Evolutionary conservation across 768 basidiomycete genomes (phyloP).

Genomic region (Megacollybia marginata): DNA sequence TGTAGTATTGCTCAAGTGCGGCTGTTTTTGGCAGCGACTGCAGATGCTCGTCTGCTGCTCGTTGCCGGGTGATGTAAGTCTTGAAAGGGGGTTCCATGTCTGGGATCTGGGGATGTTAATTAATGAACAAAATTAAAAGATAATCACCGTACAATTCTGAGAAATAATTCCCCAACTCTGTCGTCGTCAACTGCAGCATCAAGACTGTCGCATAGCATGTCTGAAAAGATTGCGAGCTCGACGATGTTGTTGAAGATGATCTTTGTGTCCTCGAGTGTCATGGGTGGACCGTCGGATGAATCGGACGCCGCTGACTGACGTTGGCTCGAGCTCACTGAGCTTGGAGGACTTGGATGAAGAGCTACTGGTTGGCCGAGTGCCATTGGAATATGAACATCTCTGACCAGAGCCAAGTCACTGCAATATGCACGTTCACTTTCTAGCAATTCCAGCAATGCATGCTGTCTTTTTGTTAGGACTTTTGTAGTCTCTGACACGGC

Average conservation of each 20-base stretch:
- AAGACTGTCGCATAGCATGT: slow-evolving; percentile 54
- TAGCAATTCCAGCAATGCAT: slow-evolving; percentile 72
- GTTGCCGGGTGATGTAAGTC: slow-evolving; percentile 75
- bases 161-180: slow-evolving; percentile 61
- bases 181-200: slow-evolving; percentile 66
- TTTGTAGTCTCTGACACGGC: slow-evolving; percentile 20
- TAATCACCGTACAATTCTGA: slow-evolving; percentile 50
- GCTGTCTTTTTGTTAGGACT: slow-evolving; percentile 59
- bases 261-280: slow-evolving; percentile 62
- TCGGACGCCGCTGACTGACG: slow-evolving; percentile 44
- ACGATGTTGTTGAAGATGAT: slow-evolving; percentile 73
- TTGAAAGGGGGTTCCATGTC: slow-evolving; percentile 68
- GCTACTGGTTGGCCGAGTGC: slow-evolving; percentile 37
- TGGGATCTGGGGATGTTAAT: slow-evolving; percentile 41
- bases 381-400: slow-evolving; percentile 71
- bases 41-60: slow-evolving; percentile 66
- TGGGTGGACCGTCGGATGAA: slow-evolving; percentile 47
- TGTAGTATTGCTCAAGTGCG: slow-evolving; percentile 58
- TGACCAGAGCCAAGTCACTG: slow-evolving; percentile 72
- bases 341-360: slow-evolving; percentile 27
- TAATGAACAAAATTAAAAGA: not conserved
- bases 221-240: slow-evolving; percentile 68
- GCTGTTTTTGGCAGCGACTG: slow-evolving; percentile 39
- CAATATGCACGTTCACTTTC: slow-evolving; percentile 78
- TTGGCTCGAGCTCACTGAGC: slow-evolving; percentile 43